A percentile compares a stretch with the other conserved stretches of the same genome.
phyloP scores from a whole-genome alignment of 768 basidiomycete genomes.

The Hemileccinum impolitum region DNA sequence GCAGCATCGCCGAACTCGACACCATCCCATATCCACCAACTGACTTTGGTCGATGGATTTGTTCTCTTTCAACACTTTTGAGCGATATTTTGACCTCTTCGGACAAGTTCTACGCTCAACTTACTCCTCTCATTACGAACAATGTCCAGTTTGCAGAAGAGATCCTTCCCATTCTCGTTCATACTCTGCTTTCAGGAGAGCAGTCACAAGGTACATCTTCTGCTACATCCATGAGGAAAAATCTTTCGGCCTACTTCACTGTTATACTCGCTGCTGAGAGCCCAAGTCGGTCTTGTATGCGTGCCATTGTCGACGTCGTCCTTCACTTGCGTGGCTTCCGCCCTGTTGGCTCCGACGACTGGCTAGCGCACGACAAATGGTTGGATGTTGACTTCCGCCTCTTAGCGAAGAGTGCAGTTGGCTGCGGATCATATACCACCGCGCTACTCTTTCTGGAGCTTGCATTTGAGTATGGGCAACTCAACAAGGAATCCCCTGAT shows the following conservation, averaged over 20 bases:
- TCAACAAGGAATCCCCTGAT: constrained; percentile 24
- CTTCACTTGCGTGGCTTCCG: constrained; percentile 76
- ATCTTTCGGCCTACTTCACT: constrained; percentile 23
- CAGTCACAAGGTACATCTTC: constrained; percentile 7
- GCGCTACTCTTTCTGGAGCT: constrained; percentile 88
- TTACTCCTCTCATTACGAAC: constrained; percentile 54
- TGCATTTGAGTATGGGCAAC: constrained; percentile 48
- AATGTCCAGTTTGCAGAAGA: constrained; percentile 60
- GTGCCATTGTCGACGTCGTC: constrained; percentile 67
- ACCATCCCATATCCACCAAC: constrained; percentile 36
- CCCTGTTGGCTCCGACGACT: constrained; percentile 36
- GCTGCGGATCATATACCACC: constrained; percentile 84
- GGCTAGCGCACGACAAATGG: constrained; percentile 73
- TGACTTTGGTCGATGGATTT: constrained; percentile 64
- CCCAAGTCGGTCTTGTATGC: constrained; percentile 43
- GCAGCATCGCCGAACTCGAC: constrained; percentile 37
- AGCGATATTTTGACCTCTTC: constrained; percentile 51
- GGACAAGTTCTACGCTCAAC: constrained; percentile 66
- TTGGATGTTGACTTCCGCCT: constrained; percentile 70
- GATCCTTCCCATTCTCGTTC: constrained; percentile 72
- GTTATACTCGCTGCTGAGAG: constrained; percentile 26
- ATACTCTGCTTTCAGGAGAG: constrained; percentile 51
- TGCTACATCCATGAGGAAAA: constrained; percentile 9
- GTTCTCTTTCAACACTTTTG: constrained; percentile 52
- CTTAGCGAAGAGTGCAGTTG: constrained; percentile 68